These are phyloP conservation scores for Chrysosporium queenslandicum DNA, from an alignment of 2,329 filamentous ascomycete species.

Conservation along the genomic window DNA sequence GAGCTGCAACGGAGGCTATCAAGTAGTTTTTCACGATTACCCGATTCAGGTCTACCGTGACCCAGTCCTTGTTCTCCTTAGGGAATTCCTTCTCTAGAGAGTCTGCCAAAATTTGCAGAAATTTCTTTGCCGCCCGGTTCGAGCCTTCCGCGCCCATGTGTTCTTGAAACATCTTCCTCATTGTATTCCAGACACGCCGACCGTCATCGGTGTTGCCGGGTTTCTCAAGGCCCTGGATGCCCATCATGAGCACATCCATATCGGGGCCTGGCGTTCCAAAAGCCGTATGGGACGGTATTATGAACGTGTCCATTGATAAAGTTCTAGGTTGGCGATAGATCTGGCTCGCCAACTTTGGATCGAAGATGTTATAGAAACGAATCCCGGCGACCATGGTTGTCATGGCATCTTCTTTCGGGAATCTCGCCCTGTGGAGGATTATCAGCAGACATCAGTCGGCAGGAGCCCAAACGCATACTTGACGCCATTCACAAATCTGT, in stretches of 20 bases:
- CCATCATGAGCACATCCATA: conserved; percentile 16
- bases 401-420: conserved; percentile 7
- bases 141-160: conserved; percentile 13
- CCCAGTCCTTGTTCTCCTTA: conserved; percentile 14
- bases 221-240: conserved; percentile 10
- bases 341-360: conserved; percentile 19
- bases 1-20: conserved; percentile 17
- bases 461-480: neutral
- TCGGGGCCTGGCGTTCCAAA: conserved; percentile 18
- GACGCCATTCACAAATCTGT: neutral
- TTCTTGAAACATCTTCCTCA: conserved; percentile 14
- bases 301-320: conserved; percentile 19
- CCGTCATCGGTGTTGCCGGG: conserved; percentile 13
- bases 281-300: conserved; percentile 12
- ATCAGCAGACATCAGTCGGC: neutral
- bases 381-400: conserved; percentile 15
- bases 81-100: conserved; percentile 19
- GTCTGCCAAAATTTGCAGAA: conserved; percentile 15
- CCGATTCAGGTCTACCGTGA: conserved; percentile 17
- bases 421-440: conserved; percentile 9
- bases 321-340: conserved; percentile 18
- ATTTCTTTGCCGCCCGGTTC: conserved; percentile 14
- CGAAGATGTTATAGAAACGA: conserved; percentile 19
- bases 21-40: conserved; percentile 17
- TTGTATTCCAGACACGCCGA: conserved; percentile 14